Evolutionary conservation across 169 alveolate species (phyloP), one percentile per base, ranked within the genome.

Genomic region (Eimeria necatrix): DNA sequence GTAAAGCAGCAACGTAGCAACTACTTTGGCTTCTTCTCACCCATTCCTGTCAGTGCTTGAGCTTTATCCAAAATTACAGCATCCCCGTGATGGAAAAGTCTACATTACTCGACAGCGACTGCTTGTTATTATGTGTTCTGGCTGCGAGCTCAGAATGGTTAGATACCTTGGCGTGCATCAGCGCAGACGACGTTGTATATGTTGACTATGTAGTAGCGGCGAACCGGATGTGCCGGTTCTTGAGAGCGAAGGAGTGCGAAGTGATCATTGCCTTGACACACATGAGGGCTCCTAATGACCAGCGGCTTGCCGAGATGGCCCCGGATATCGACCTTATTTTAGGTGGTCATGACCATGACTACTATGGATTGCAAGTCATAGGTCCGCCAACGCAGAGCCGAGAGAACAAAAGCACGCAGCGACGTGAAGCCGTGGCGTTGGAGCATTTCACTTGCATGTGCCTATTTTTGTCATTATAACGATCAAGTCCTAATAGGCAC

Each of bases 281-380:
- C 96, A 97, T 98, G 98, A 95, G 98, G 74, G 97, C 97, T 18
- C 99, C 98, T 9, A 98, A 98, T 94, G 99, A 98, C 76, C 97
- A 95, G 73, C 94, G 94, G 10, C 96, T 98, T 46, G 98, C 98
- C 20, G 59, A 95, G 80, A 93, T 96, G 89, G 98, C 97, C 5
- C 95, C 94, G n/a, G 98, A 96, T 49, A 90, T 98, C 22, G 99
- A 98, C 94, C 80, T 98, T 49, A 96, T 98, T 64, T 93, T 98
- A n/a, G 99, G 99, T 41, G 99, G 99, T 3, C 99, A 98, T 93
- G 99, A 98, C 88, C 99, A 98, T 73, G 96, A 94, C 56, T 97
- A 96, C 93, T 97, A 89, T 93, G 97, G 96, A 18, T 53, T 86
- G 64, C 95, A 95, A 48, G 92, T 94, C 61, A 83, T 95, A 64